Evolutionary conservation across 345 rosid genomes (phyloP).

Genomic region (Arabis hirsuta): DNA sequence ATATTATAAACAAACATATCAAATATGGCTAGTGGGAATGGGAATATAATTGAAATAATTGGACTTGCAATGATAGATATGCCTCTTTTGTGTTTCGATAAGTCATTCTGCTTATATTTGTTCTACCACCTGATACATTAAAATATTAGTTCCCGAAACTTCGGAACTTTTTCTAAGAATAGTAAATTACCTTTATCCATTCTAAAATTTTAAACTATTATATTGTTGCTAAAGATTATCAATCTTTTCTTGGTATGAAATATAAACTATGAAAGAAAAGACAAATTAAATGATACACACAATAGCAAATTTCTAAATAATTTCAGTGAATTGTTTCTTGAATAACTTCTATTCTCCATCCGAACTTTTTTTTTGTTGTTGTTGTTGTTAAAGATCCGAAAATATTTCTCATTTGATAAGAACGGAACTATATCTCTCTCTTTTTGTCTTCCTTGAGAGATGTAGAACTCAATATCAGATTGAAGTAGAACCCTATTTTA

Average conservation of each 20-base stretch:
- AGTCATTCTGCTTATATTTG: constrained; percentile 43
- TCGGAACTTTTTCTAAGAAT: constrained; percentile 32
- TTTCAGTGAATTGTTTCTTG: not conserved
- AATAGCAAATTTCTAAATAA: not conserved
- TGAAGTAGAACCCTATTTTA: not conserved
- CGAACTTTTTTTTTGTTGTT: not conserved
- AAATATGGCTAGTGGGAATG: constrained; percentile 41
- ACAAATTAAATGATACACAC: not conserved
- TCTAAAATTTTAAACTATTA: not conserved
- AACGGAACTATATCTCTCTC: not conserved
- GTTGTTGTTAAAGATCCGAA: not conserved
- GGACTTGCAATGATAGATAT: constrained; percentile 27
- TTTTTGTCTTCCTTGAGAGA: constrained; percentile 15
- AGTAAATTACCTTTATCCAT: constrained; percentile 16
- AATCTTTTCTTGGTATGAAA: not conserved
- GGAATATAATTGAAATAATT: constrained; percentile 25
- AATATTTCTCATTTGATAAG: not conserved
- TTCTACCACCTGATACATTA: constrained; percentile 44
- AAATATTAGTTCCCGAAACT: constrained; percentile 42
- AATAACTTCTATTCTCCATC: not conserved
- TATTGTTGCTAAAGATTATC: not conserved
- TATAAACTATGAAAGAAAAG: not conserved
- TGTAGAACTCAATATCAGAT: constrained; percentile 13
- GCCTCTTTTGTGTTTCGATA: constrained; percentile 31
- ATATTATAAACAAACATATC: constrained; percentile 37